Evolutionary conservation across 2,329 filamentous ascomycete genomes (phyloP).

Genomic region (Thelonectria olida): DNA sequence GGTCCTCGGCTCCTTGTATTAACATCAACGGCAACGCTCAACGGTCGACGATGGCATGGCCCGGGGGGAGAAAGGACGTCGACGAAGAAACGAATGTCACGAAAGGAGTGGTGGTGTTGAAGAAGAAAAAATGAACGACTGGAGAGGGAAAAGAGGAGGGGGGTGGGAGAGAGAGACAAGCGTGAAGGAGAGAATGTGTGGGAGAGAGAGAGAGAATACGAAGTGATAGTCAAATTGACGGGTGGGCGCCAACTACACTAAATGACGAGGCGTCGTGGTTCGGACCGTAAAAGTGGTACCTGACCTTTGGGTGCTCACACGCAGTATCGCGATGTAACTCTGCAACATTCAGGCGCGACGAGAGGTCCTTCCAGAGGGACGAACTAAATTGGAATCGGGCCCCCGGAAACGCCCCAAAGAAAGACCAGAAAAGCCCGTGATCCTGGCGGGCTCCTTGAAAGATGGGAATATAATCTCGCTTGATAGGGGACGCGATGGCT

Average conservation of each 20-base stretch:
- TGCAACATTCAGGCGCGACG: neutral
- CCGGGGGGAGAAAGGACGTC: no score
- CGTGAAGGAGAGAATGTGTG: constrained; percentile 20
- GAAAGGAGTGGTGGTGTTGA: constrained; percentile 25
- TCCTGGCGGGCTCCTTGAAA: constrained; percentile 29
- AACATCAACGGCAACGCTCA: constrained; percentile 26
- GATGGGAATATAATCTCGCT: constrained; percentile 44
- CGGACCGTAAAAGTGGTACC: constrained; percentile 21
- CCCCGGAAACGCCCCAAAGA: constrained; percentile 17
- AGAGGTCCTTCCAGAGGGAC: constrained; percentile 8
- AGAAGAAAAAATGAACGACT: constrained; percentile 16
- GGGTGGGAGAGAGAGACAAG: constrained; percentile 11
- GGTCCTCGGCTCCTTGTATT: constrained; percentile 23
- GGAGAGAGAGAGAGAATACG: neutral
- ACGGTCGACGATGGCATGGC: constrained; percentile 41
- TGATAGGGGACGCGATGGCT: constrained; percentile 33
- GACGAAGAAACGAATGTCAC: constrained; percentile 35
- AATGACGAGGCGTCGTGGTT: constrained; percentile 28
- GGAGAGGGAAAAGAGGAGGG: neutral
- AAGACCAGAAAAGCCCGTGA: constrained; percentile 4
- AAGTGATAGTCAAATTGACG: constrained; percentile 21
- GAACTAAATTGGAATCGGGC: constrained; percentile 16
- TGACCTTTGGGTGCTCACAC: constrained; percentile 8
- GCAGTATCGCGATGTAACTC: constrained; percentile 10
- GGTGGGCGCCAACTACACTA: constrained; percentile 37